Evolutionary conservation across 371 early-diverging fungal species (phyloP).

Genomic region (Mortierella sp.): DNA sequence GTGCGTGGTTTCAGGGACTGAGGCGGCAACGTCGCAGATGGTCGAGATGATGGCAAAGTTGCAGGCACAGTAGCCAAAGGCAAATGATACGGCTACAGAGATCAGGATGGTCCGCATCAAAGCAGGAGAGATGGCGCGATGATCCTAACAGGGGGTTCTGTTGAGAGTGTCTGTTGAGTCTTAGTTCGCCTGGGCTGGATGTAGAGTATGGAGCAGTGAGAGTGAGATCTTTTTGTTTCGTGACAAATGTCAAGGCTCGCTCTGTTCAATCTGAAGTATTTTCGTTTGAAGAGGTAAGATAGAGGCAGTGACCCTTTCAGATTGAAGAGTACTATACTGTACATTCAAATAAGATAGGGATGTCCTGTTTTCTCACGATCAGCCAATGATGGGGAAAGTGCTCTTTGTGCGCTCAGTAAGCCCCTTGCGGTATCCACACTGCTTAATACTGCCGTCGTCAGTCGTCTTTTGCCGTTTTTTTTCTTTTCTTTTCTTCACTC

Average conservation of each 20-base stretch:
- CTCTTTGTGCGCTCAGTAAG: constrained; percentile 2
- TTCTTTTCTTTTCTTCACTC: constrained; percentile 16
- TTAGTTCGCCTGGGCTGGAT: too few species aligned
- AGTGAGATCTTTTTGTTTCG: not conserved
- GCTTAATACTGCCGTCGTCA: not conserved
- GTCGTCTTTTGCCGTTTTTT: constrained; percentile 4
- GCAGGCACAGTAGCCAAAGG: constrained; percentile 62
- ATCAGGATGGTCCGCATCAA: constrained; percentile 61
- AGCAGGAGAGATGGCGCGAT: not conserved
- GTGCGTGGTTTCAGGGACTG: constrained; percentile 63
- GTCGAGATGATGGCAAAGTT: constrained; percentile 61
- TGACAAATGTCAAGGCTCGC: not conserved
- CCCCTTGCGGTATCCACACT: constrained; percentile 18
- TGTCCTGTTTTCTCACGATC: constrained; percentile 16
- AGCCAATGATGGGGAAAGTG: constrained; percentile 1
- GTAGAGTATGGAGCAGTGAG: not conserved
- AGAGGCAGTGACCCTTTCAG: too few species aligned
- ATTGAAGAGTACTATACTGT: not conserved
- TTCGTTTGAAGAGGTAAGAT: too few species aligned
- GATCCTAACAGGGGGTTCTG: not conserved
- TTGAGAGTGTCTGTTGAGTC: not conserved
- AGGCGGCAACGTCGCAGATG: constrained; percentile 58
- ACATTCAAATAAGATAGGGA: not conserved
- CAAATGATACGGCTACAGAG: constrained; percentile 60
- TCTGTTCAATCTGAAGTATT: too few species aligned